phyloP scores from a whole-genome alignment of 179 eudicot genomes.

The Sideroxylon spinosum region DNA sequence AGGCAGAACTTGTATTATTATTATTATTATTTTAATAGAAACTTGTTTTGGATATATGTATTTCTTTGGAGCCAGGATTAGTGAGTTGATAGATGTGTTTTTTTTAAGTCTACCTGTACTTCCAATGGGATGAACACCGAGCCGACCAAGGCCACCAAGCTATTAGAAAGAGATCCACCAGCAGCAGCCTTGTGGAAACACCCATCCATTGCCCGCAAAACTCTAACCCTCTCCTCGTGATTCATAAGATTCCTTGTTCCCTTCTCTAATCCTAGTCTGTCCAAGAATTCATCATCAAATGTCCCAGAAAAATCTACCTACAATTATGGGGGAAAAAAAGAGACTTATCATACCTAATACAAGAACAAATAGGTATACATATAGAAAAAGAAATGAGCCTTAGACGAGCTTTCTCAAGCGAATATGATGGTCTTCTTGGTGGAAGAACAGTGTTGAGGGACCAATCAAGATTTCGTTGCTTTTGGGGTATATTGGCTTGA shows the following conservation, averaged over 20 bases:
- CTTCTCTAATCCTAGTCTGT: conserved; percentile 69
- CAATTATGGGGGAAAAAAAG: neutral
- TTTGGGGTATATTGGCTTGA: conserved; percentile 46
- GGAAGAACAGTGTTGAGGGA: conserved; percentile 39
- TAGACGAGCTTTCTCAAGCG: conserved; percentile 43
- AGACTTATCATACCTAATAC: neutral
- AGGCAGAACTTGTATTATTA: no score
- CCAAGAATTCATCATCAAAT: conserved; percentile 73
- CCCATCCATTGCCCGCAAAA: conserved; percentile 93
- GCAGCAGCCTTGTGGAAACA: conserved; percentile 99
- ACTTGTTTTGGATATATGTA: no score
- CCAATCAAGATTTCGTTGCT: conserved; percentile 45
- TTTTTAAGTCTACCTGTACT: conserved; percentile 29
- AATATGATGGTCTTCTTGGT: conserved; percentile 42
- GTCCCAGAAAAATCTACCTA: conserved; percentile 98
- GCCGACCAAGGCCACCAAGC: conserved; percentile 97
- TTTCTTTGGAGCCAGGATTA: no score
- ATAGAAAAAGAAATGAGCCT: no score
- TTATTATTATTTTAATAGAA: no score
- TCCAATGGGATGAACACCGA: conserved; percentile 64
- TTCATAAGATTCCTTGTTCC: conserved; percentile 85
- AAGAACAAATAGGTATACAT: neutral
- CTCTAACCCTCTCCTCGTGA: conserved; percentile 93
- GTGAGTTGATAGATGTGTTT: no score
- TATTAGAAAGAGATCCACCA: conserved; percentile 95